Base-by-base conservation (phyloP, 208 protist species). In the Trypanosoma platydactyli region DNA sequence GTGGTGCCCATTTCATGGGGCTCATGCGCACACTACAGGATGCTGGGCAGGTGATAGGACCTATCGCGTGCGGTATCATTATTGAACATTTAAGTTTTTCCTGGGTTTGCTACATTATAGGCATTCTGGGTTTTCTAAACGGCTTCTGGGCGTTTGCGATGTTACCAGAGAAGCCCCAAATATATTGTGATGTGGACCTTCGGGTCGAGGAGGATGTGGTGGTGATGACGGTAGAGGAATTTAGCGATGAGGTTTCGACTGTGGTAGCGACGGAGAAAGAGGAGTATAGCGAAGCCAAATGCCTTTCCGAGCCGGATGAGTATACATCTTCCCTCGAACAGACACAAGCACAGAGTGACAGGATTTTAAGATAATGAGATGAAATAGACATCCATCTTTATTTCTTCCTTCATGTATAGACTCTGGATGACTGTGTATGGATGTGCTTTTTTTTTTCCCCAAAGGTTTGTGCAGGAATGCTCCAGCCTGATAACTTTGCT, bases 21-120 rank as follows among this genome's bases (percentile, higher is more conserved):
- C 81, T 94, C 51, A 87, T 94, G 74, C 81, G 80, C 12, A 92
- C 78, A 12, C 38, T 92, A 25, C 72, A 89, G 52, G 84, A 94
- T 62, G 22, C 81, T 9, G 86, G 84, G 29, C 84, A 94, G 58
- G 76, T 91, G 16, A 41, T 86, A 1, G 80, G 89, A 24, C 78
- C 77, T 16, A 64, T 78, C n/a, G 71, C 66, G 30, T 71, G 74
- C 45, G 74, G 79, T 1, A 64, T 71, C 22, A 63, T 85, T 12
- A 71, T 91, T 45, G 51, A 64, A 15, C 54, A 66, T 35, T 46
- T 77, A 16, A 62, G 68, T 53, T 84, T 91, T 62, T 44, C 61
- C 12, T 65, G 46, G 5, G 69, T 62, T 40, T 89, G 82, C 49
- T 71, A 69, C 57, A 56, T 73, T 40, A 76, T 93, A 38, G 74